Evolutionary conservation across 768 basidiomycete genomes (phyloP), one percentile per base, ranked within the genome.

Genomic region (Chlorophyllum brunneum): DNA sequence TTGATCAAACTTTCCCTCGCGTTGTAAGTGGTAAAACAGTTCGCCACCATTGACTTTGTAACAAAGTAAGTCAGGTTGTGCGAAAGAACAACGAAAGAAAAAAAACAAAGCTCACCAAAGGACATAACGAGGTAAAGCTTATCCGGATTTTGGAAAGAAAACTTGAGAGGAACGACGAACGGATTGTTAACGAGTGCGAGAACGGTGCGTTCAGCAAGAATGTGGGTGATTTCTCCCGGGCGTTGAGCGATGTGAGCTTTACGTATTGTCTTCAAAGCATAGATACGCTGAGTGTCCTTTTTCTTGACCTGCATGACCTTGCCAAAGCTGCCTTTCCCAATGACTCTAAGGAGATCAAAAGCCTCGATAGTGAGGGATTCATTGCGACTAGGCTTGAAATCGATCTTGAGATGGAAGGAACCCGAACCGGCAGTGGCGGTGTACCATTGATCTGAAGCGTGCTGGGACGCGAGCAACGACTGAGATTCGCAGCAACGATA

Each of bases 241-340:
- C 95, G 82, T 29, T 91, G 90, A 4, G 95, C 97, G 58, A 98
- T 98, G 63, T 97, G 92, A 3, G 95, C 95, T 69, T 99, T 99
- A 48, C 95, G 83, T 61, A 98, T 98, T 2, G 97, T 98, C 75
- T 98, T 98, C 62, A 99, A 77, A 2, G 95, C 95, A 71, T 99
- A 99, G 63, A 99, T 89, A 53, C 97, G 92, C 59, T 92, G 82
- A 1, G 97, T 98, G 70, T 99, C 94, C 73, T 97, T 95, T 74
- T 99, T 99, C 48, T 94, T 87, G 36, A 99, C 95, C 79, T 99
- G 95, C 97, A 98, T 98, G 31, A 95, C 95, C 70, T 99, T 99
- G 13, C 97, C 95, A 61, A 99, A 99, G 55, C 85, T 88, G 9
- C 97, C 95, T 70, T 98, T 98, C 16, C 95, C 95, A 54, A 99